A percentile compares a stretch with the other conserved stretches of the same genome.
Evolutionary conservation across 1,284 basidiomycete species (phyloP).

Genomic region (Moesziomyces globuligerus): DNA sequence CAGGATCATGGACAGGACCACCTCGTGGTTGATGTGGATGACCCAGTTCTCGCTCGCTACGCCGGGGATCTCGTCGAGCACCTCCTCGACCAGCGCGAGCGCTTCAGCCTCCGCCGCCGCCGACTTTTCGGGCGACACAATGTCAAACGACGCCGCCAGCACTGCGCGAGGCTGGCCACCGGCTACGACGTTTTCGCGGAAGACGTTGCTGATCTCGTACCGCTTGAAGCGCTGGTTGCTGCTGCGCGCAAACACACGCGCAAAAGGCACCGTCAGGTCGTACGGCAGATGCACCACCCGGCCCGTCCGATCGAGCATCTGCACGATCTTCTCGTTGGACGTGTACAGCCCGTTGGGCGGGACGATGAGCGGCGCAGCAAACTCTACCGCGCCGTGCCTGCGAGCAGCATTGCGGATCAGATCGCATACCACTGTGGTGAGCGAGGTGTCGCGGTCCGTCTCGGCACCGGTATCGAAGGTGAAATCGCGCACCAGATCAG

Average conservation of each 20-base stretch:
- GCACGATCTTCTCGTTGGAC: slow-evolving; percentile 84
- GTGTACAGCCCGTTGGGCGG: slow-evolving; percentile 77
- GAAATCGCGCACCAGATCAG: slow-evolving; percentile 76
- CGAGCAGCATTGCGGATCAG: slow-evolving; percentile 81
- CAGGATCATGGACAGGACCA: slow-evolving; percentile 54
- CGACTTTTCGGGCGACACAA: slow-evolving; percentile 64
- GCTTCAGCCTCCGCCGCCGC: slow-evolving; percentile 66
- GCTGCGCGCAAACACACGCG: slow-evolving; percentile 80
- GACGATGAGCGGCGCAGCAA: slow-evolving; percentile 82
- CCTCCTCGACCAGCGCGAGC: slow-evolving; percentile 60
- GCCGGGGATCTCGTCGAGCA: slow-evolving; percentile 63
- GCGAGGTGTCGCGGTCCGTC: slow-evolving; percentile 76
- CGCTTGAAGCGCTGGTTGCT: slow-evolving; percentile 85
- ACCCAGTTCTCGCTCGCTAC: slow-evolving; percentile 59
- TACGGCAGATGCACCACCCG: slow-evolving; percentile 66
- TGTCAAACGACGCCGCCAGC: slow-evolving; percentile 66
- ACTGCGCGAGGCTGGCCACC: slow-evolving; percentile 67
- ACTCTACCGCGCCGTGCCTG: slow-evolving; percentile 87
- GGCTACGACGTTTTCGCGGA: slow-evolving; percentile 65
- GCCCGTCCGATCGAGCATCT: slow-evolving; percentile 76
- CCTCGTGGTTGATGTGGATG: slow-evolving; percentile 63
- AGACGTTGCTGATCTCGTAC: slow-evolving; percentile 76
- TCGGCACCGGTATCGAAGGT: slow-evolving; percentile 82
- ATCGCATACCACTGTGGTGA: slow-evolving; percentile 82
- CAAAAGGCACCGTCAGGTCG: slow-evolving; percentile 77